These are phyloP conservation scores for Evernia prunastri DNA, from an alignment of 495 filamentous ascomycete genomes.

Conservation along the genomic window DNA sequence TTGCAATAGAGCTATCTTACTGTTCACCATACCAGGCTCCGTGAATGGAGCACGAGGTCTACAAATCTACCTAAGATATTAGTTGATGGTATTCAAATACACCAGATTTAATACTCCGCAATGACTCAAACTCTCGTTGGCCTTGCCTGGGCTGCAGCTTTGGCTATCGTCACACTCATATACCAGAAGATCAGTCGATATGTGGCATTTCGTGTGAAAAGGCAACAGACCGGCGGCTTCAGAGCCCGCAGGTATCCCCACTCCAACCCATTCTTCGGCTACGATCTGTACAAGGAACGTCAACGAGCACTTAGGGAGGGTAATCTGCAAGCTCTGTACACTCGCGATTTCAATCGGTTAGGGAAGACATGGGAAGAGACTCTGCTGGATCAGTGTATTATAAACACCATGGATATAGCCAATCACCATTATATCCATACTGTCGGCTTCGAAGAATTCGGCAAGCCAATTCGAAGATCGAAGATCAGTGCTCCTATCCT, in stretches of 20 bases:
- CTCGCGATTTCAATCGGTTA: neutral
- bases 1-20: neutral
- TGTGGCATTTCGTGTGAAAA: constrained; percentile 2
- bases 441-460: neutral
- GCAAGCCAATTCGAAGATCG: neutral
- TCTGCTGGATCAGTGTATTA: neutral
- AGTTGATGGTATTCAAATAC: neutral
- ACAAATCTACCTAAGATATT: neutral
- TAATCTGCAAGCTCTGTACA: constrained; percentile 1
- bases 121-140: neutral
- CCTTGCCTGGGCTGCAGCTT: constrained; percentile 3
- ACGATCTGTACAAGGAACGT: neutral
- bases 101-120: neutral
- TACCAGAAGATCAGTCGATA: neutral
- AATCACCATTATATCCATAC: constrained; percentile 1
- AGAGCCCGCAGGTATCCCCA: constrained; percentile 3
- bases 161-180: neutral
- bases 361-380: constrained; percentile 1
- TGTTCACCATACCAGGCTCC: neutral
- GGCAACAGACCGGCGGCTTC: neutral
- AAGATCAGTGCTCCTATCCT: constrained; percentile 6
- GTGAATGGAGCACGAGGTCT: neutral
- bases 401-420: constrained; percentile 3
- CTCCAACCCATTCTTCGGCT: neutral
- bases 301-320: neutral